phyloP scores from a whole-genome alignment of 805 yeast genomes.

The Candida ficus region DNA sequence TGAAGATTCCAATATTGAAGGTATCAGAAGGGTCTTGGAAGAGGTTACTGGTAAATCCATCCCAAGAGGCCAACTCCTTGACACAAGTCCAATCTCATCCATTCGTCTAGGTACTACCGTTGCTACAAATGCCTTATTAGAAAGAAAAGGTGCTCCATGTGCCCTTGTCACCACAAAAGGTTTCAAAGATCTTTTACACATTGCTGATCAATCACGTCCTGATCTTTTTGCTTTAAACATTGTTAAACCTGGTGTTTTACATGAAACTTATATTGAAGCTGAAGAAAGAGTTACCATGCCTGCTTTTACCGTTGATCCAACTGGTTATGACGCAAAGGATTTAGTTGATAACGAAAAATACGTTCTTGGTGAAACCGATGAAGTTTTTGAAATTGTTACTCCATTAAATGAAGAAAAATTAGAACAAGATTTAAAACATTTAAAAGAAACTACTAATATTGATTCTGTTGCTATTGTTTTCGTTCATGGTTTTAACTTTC shows the following conservation, averaged over 20 bases:
- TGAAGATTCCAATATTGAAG: conserved; percentile 47
- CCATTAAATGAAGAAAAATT: conserved; percentile 28
- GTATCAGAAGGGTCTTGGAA: conserved; percentile 42
- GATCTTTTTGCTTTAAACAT: conserved; percentile 45
- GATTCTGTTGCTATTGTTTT: conserved; percentile 31
- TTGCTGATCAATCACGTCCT: conserved; percentile 51
- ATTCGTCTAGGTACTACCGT: conserved; percentile 47
- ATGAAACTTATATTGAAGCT: conserved; percentile 39
- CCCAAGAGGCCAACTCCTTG: conserved; percentile 28
- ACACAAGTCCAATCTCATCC: conserved; percentile 33
- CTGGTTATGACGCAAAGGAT: conserved; percentile 27
- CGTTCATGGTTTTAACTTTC: conserved; percentile 33
- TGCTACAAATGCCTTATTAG: conserved; percentile 50
- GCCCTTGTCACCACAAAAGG: conserved; percentile 46
- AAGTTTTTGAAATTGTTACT: conserved; percentile 32
- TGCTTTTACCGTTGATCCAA: conserved; percentile 62
- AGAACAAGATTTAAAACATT: conserved; percentile 15
- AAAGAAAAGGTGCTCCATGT: conserved; percentile 45
- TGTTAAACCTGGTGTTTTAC: conserved; percentile 41
- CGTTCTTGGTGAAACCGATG: conserved; percentile 37
- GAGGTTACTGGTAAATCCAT: conserved; percentile 30
- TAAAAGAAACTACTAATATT: conserved; percentile 23
- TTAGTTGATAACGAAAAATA: conserved; percentile 28
- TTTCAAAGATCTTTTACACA: conserved; percentile 44
- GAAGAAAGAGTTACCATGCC: conserved; percentile 58